phyloP scores from a whole-genome alignment of 164 flowering plant genomes.

The Aristolochia californica region DNA sequence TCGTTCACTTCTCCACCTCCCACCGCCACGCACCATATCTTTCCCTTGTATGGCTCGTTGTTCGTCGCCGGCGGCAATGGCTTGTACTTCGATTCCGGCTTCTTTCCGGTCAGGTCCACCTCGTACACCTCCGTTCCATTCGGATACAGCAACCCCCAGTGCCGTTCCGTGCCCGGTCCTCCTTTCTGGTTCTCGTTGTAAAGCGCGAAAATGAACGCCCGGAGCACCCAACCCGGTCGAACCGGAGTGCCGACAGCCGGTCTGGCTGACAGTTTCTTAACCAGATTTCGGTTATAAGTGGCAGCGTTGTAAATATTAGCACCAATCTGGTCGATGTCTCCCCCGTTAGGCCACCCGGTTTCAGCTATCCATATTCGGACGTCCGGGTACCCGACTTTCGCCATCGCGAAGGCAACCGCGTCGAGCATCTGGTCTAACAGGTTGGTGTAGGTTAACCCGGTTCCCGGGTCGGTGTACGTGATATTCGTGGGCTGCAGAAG shows the following conservation, averaged over 20 bases:
- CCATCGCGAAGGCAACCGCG: conserved; percentile 60
- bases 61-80: conserved; percentile 47
- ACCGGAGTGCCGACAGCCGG: conserved; percentile 78
- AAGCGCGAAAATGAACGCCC: conserved; percentile 56
- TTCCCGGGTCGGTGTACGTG: conserved; percentile 50
- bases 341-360: conserved; percentile 88
- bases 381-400: conserved; percentile 39
- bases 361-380: conserved; percentile 53
- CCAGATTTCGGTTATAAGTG: conserved; percentile 66
- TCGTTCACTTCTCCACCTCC: conserved; percentile 28
- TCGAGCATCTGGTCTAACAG: conserved; percentile 88
- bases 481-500: conserved; percentile 23
- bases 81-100: conserved; percentile 19
- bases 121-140: conserved; percentile 44
- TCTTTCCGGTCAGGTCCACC: conserved; percentile 46
- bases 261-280: conserved; percentile 29
- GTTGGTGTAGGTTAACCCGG: conserved; percentile 42
- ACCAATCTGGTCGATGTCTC: conserved; percentile 72
- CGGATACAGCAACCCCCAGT: conserved; percentile 74
- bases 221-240: conserved; percentile 46
- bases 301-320: conserved; percentile 80
- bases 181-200: conserved; percentile 71
- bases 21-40: conserved; percentile 80
- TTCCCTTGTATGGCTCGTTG: conserved; percentile 63
- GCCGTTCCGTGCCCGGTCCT: conserved; percentile 85